Evolutionary conservation across 768 basidiomycete genomes (phyloP), one percentile per base, ranked within the genome.

Genomic region (Calocybe gangraenosa): DNA sequence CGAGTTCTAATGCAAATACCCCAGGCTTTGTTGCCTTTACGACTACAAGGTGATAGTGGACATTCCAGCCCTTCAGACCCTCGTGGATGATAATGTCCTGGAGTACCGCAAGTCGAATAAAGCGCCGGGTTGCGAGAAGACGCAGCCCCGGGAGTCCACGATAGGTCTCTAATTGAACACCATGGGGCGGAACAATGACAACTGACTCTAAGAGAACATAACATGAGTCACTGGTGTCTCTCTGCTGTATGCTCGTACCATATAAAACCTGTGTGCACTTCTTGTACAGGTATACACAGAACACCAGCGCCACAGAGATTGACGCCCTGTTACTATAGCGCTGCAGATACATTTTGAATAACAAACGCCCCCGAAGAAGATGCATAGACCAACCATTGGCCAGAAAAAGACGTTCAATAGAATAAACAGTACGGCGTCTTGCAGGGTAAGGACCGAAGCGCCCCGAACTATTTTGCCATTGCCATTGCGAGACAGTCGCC

Each of bases 61-160:
- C 73, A 59, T 85, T 70, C 87, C 87, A 92, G 37, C 84, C 63
- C 9, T 63, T 70, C 13, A 90, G 60, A 1, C 81, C 87, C 60
- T 92, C 89, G 53, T 88, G 84, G 43, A 91, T 82, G 21, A 89
- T 53, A 35, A 85, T 67, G 46, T 87, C 84, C 41, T 74, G 69
- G 15, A 90, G 60, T 1, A 59, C 52, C 0, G 68, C 58, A 21
- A 74, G 58, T 6, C 84, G 80, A 50, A 90, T 78, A 60, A 91
- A 89, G 3, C 61, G 75, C 40, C 76, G 72, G 3, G 57, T 66
- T 3, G 63, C 64, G 21, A 58, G 53, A 7, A 75, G 44, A 3
- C 65, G 59, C 30, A 64, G 54, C 11, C 61, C 58, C 8, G 73
- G 73, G 23, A 82, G 58, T 1, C 86, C 88, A 43, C 75, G 68